Evolutionary conservation across 1,284 basidiomycete genomes (phyloP), one percentile per base, ranked within the genome.

Genomic region (Ceratobasidium sp.): DNA sequence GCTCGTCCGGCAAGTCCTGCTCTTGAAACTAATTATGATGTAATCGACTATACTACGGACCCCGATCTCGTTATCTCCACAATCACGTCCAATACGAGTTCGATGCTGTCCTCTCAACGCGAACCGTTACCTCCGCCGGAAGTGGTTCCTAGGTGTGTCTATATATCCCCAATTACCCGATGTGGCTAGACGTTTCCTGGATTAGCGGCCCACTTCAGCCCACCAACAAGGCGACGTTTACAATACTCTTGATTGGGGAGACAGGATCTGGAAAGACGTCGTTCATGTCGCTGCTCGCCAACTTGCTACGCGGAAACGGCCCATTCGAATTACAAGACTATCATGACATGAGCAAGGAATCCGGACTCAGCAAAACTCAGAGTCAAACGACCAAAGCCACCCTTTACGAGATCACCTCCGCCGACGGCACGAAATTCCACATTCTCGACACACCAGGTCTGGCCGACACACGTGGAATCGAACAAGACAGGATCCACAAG

Each of bases 391-490:
- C 60, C 2, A 10, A 52, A 5, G 60, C 73, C 8, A 75, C 60
- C 3, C 20, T 67, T 7, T 74, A 74, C 57, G 38, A 35, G 30
- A 10, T 57, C 12, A 74, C 71, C 23, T 12, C 55, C 2, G 35
- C 38, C 3, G 75, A 79, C 18, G 79, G 80, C 59, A 75, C 44
- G 57, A 46, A 38, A 14, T 12, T 74, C 18, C n/a, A 74, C 23
- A 79, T 82, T n/a, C 78, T 82, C 27, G 82, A 82, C 69, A 82
- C 81, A 0, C 82, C 82, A 35, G 82, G 82, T 50, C 77, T 82
- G 12, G 79, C 79, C 5, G 81, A 82, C 66, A 81, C 81, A 18
- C 80, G 82, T 41, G 82, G 82, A 27, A 65, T 82, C 10, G 74
- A 79, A 0, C 77, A 80, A 46, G 81, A 82, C 50, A 64, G 79